Percentiles rank a stretch among this genome's conserved stretches.
Conservation (phyloP, 2,329 filamentous ascomycete species). For the Apiospora sp. region DNA sequence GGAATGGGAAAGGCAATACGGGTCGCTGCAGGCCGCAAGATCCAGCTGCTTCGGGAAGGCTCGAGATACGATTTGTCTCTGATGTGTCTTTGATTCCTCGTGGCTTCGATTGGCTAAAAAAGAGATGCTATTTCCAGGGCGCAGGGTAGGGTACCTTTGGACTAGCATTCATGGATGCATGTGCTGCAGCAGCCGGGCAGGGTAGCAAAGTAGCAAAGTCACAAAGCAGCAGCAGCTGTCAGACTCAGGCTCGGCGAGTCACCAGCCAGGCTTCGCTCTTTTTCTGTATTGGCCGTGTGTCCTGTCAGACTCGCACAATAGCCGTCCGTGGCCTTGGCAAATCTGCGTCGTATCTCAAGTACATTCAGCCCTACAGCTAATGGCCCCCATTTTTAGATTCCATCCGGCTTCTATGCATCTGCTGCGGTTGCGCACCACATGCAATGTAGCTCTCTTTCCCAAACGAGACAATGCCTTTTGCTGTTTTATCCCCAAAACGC, state of each 20-base stretch:
- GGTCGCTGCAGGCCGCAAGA: constrained; percentile 14
- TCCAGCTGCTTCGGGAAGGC: constrained; percentile 14
- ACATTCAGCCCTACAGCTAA: constrained; percentile 7
- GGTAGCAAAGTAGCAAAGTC: background rate
- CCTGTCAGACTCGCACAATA: constrained; percentile 10
- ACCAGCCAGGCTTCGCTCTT: constrained; percentile 11
- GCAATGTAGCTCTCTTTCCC: background rate
- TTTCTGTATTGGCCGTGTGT: background rate
- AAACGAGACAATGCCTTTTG: background rate
- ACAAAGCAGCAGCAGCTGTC: background rate
- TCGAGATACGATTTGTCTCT: constrained; percentile 13
- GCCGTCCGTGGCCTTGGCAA: background rate
- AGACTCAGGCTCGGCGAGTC: constrained; percentile 19
- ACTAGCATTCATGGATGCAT: background rate
- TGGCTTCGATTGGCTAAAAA: constrained; percentile 6
- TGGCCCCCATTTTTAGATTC: constrained; percentile 19
- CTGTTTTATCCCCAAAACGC: constrained; percentile 1
- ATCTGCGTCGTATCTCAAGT: background rate
- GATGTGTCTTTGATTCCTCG: constrained; percentile 12
- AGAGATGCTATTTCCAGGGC: constrained; percentile 14
- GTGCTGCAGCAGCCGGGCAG: background rate
- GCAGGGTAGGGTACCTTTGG: background rate
- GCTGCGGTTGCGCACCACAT: constrained; percentile 10
- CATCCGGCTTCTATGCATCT: constrained; percentile 5
- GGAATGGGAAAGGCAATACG: background rate